Base-by-base conservation (phyloP, 2,329 filamentous ascomycete genomes). In the Verticillium dahliae region DNA sequence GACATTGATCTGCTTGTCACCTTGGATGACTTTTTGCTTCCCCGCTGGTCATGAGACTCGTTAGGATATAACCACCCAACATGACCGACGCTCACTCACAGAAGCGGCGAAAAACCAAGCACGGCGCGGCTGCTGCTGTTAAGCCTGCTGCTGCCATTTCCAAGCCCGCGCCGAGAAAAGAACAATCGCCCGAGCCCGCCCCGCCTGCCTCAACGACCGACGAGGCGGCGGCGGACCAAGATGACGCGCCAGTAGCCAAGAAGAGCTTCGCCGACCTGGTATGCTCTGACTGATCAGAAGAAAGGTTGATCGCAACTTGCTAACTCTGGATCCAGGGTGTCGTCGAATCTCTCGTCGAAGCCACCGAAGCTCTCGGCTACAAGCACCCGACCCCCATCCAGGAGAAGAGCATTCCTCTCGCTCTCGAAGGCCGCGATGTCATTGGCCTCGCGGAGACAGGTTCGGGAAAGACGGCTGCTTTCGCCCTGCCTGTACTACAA, bases 391-490 rank as follows among this genome's bases (percentile, higher is more conserved):
- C 94, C 1, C 89, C 93, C 0, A 98, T 99, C 66, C 95, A 97
- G 74, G 83, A 83, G 59, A 85, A 96, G 73, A 84, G 92, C 0
- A 96, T 98, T 68, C 94, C 94, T 4, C 73, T 83, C 59, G 93
- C 93, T 39, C 81, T 97, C 4, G 77, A 90, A 70, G 88, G 90
- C 59, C 86, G 92, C 69, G 95, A 98, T 74, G 81, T 98, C 38
- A 97, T 99, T 68, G 95, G 93, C 52, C 82, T 98, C 59, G 95
- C 95, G 37, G 94, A 99, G 76, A 99, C 95, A 0, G 95, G 95
- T 68, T 92, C 88, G 71, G 95, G 95, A 76, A 99, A 98, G 80
- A 98, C 95, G 0, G 94, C 92, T 6, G 93, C 95, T 0, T 99
- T 98, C 73, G 92, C 92, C 0, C 80, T 99, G 2, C 95, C 95